Base-by-base conservation (phyloP, 2,329 filamentous ascomycete genomes). In the Spiromastix sp. region DNA sequence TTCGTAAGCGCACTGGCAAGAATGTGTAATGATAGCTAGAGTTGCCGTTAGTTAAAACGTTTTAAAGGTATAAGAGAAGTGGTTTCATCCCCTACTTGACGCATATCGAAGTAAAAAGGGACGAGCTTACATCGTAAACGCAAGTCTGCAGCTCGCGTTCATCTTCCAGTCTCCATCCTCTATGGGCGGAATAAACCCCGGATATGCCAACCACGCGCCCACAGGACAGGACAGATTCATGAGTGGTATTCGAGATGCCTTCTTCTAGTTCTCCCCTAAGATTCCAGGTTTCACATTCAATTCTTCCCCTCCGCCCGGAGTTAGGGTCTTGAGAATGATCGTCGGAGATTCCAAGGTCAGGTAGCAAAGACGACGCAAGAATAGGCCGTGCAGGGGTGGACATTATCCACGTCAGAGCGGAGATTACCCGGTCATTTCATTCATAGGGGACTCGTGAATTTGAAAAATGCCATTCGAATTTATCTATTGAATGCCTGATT, bases 161-260 rank as follows among this genome's bases (percentile, higher is more conserved):
- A 16, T 30, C 27, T 25, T 30, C 36, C 19, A 17, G 24, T 9
- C 19, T 16, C 15, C n/a, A 8, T 18, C 20, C 11, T n/a, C 2
- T 30, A 4, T 3, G 39, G 24, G 15, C 29, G 35, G 11, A 42
- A 19, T 6, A n/a, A n/a, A n/a, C n/a, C n/a, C 39, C 39, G 8
- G 36, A 42, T 22, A 44, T 36, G 11, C 42, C 36, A 19, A 44
- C 38, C 16, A 42, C 35, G 12, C 35, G 32, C 6, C 41, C 41
- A 27, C 34, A 36, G 17, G 20, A 21, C 13, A 42, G 34, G 26
- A 42, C 26, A n/a, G 35, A 36, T 15, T 27, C 28, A 9, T 37
- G 38, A 17, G 33, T 21, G 9, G 13, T 5, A 16, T 9, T 16
- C 19, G 35, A 36, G 15, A 42, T 19, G 6, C 33, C 36, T 8